phyloP scores from a whole-genome alignment of 2,329 filamentous ascomycete genomes.

The Fusarium lyarnte region DNA sequence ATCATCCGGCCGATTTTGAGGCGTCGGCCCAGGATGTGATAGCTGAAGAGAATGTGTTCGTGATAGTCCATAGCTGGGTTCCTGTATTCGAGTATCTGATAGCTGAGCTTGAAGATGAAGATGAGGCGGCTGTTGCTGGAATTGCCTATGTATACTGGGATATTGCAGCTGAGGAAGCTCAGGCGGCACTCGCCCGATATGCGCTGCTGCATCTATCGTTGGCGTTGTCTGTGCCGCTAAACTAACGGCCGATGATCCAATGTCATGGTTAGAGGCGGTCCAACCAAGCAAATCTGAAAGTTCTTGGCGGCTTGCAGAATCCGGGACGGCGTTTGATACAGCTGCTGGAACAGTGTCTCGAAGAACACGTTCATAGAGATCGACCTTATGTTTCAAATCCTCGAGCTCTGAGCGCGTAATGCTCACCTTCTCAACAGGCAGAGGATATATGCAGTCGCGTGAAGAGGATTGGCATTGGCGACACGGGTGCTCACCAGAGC shows the following conservation, averaged over 20 bases:
- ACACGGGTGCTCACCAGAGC: constrained; percentile 61
- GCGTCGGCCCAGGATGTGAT: background rate
- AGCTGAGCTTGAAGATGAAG: constrained; percentile 14
- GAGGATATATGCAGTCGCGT: constrained; percentile 60
- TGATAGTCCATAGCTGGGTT: background rate
- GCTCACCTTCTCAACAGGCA: constrained; percentile 55
- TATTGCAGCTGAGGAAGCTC: constrained; percentile 28
- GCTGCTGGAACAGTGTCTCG: constrained; percentile 48
- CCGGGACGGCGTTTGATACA: constrained; percentile 31
- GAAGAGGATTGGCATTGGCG: constrained; percentile 54
- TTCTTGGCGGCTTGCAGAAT: constrained; percentile 48
- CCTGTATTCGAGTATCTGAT: constrained; percentile 20
- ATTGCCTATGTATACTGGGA: constrained; percentile 19
- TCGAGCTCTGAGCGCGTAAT: constrained; percentile 55
- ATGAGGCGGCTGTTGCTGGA: constrained; percentile 13
- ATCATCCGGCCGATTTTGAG: constrained; percentile 35
- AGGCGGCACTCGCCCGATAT: constrained; percentile 6
- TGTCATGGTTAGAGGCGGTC: constrained; percentile 25
- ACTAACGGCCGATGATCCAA: background rate
- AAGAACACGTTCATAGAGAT: constrained; percentile 53
- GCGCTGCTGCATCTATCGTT: constrained; percentile 5
- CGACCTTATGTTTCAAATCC: constrained; percentile 51
- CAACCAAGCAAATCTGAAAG: constrained; percentile 44
- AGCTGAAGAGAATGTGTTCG: constrained; percentile 12
- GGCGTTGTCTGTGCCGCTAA: constrained; percentile 15